phyloP scores from a whole-genome alignment of 805 yeast species.

The Ogataea thermomethanolica region DNA sequence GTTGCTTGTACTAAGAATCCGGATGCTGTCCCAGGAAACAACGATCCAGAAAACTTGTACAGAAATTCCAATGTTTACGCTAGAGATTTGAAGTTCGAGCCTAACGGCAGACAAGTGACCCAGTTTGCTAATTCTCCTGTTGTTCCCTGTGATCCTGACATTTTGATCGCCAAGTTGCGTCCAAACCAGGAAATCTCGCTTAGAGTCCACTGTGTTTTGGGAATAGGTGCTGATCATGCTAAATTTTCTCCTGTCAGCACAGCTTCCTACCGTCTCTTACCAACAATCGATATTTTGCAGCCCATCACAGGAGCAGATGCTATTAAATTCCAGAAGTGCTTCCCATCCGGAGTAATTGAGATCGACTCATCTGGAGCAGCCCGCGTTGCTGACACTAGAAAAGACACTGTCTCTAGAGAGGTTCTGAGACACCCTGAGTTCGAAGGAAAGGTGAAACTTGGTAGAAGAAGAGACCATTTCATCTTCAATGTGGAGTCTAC shows the following conservation, averaged over 20 bases:
- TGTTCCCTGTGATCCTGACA: slow-evolving; percentile 81
- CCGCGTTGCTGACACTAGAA: slow-evolving; percentile 81
- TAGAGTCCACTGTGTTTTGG: slow-evolving; percentile 86
- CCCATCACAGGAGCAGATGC: slow-evolving; percentile 81
- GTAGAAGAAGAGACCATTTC: slow-evolving; percentile 88
- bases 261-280: slow-evolving; percentile 91
- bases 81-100: slow-evolving; percentile 81
- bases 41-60: slow-evolving; percentile 80
- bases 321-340: slow-evolving; percentile 76
- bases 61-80: slow-evolving; percentile 87
- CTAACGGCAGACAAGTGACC: slow-evolving; percentile 83
- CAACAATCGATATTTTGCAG: slow-evolving; percentile 71
- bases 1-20: slow-evolving; percentile 84
- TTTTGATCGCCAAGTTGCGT: slow-evolving; percentile 84
- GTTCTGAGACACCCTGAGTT: slow-evolving; percentile 93
- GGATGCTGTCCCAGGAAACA: slow-evolving; percentile 70
- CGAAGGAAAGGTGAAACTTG: slow-evolving; percentile 82
- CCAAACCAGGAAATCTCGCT: slow-evolving; percentile 96
- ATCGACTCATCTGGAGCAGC: slow-evolving; percentile 68
- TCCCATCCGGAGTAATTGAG: slow-evolving; percentile 89
- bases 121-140: slow-evolving; percentile 64
- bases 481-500: slow-evolving; percentile 92
- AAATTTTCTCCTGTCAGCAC: slow-evolving; percentile 97
- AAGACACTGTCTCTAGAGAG: slow-evolving; percentile 95
- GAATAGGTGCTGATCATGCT: slow-evolving; percentile 94